Base-by-base conservation (phyloP, 1,284 basidiomycete species). In the Papiliotrema nemorosa region DNA sequence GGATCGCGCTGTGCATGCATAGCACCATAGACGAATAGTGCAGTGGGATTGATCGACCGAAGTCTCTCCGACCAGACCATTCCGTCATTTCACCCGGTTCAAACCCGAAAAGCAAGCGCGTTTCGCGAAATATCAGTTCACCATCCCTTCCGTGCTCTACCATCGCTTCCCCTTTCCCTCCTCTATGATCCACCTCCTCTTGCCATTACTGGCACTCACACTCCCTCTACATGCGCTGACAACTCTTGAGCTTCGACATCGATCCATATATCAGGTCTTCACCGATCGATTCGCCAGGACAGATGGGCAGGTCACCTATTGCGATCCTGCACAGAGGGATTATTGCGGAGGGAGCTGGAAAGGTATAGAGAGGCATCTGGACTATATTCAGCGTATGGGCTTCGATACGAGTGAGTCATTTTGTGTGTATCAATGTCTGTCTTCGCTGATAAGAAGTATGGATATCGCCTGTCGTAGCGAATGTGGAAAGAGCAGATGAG, bases 391-490 rank as follows among this genome's bases (percentile, higher is more conserved):
- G 49, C 68, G 65, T 21, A 75, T 75, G 73, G 73, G 73, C 4
- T 75, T 74, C 53, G 70, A 73, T 57, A 73, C 72, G 13, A 57
- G 69, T 71, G 38, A 67, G 66, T 33, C 24, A 5, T 22, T 22
- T 16, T 36, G 10, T 14, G 27, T 47, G 49, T 21, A 25, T 31
- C 6, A 10, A 16, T 36, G 21, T 4, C 13, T 0, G 16, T 12
- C 6, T 20, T n/a, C 18, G 21, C 44, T 45, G 24, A 43, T 12
- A 34, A 14, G 57, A 67, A 62, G 68, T 78, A 25, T 78, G 77
- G 76, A 77, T 78, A 48, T 76, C 74, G 7, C 76, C 76, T 16
- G 62, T 77, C 27, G 73, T 74, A 2, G 62, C 63, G 20, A 76
- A 77, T 54, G 67, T 76, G n/a, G 69, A 66, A 31, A 62, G n/a